Evolutionary conservation across 768 basidiomycete species (phyloP), one percentile per base, ranked within the genome.

Genomic region (Lactifluus echinatus): DNA sequence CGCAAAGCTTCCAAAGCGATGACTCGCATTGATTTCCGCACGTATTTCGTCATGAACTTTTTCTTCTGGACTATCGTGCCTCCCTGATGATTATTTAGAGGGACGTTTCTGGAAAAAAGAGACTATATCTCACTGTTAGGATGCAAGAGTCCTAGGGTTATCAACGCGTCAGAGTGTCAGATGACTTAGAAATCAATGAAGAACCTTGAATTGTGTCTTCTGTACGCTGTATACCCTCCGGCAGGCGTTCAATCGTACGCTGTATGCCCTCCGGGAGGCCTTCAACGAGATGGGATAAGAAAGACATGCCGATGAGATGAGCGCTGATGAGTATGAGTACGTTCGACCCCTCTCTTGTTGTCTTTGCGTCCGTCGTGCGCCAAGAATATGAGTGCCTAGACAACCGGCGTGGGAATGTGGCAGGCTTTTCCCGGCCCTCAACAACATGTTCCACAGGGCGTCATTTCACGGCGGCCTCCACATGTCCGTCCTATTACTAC

Each of bases 1-100:
- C 0, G 94, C 93, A 70, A 98, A 99, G 62, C 86, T 89, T 23
- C 79, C 66, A 70, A 91, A 98, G 28, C 94, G 81, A 73, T 99
- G 96, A 12, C 75, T 71, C 0, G 79, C 78, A 54, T 84, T 82
- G 66, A 97, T 96, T 67, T 82, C 76, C 2, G 80, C 79, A 23
- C 93, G 76, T 62, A 89, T 74, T 63, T 79, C 73, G 67, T 96
- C 93, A 59, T 81, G 74, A 10, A 71, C 75, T 60, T 80, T 83
- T 69, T 92, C 93, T 55, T 84, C 74, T 0, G 84, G 82, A 48
- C 81, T 80, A 64, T 93, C 87, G 66, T 93, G 91, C 36, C 89
- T 83, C 48, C 81, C 70, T 76, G 49, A 28, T 37, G 31, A 8
- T 14, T 24, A 8, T 33, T 39, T 34, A 46, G 28, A 17, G 36